Conservation (phyloP, 495 filamentous ascomycete genomes). For the Annulohypoxylon bovei region DNA sequence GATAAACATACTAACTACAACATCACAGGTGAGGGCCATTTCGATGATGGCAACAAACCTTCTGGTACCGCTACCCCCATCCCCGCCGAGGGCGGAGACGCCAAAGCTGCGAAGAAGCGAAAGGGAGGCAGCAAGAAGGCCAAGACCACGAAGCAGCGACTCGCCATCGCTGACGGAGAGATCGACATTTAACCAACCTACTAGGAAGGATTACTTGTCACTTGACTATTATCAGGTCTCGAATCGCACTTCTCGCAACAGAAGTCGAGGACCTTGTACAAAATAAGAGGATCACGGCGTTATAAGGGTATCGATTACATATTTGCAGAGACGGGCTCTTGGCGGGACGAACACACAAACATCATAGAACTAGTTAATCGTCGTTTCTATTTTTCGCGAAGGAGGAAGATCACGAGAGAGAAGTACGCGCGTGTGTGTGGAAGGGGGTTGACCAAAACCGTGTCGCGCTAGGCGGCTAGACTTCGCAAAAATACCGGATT, state of each 20-base stretch:
- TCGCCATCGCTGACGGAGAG: conserved; percentile 86
- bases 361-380: conserved; percentile 40
- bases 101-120: conserved; percentile 57
- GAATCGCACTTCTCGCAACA: conserved; percentile 1
- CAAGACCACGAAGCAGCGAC: conserved; percentile 88
- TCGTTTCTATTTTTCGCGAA: conserved; percentile 22
- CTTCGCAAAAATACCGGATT: conserved; percentile 18
- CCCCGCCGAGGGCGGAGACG: conserved; percentile 68
- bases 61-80: conserved; percentile 90
- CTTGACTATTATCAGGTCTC: neutral
- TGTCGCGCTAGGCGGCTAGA: conserved; percentile 27
- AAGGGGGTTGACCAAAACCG: conserved; percentile 6
- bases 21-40: conserved; percentile 84
- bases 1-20: conserved; percentile 30
- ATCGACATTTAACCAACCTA: conserved; percentile 49
- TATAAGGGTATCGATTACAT: conserved; percentile 27
- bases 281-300: conserved; percentile 34
- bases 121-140: conserved; percentile 81
- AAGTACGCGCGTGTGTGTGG: neutral
- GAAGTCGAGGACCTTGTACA: conserved; percentile 32
- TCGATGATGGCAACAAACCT: conserved; percentile 84
- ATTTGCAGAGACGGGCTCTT: conserved; percentile 14
- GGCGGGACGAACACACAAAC: conserved; percentile 23
- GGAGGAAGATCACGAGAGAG: conserved; percentile 1
- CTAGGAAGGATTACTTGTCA: neutral